These are phyloP conservation scores for Blastobotrys muscicola DNA, from an alignment of 805 yeast genomes.

Conservation along the genomic window DNA sequence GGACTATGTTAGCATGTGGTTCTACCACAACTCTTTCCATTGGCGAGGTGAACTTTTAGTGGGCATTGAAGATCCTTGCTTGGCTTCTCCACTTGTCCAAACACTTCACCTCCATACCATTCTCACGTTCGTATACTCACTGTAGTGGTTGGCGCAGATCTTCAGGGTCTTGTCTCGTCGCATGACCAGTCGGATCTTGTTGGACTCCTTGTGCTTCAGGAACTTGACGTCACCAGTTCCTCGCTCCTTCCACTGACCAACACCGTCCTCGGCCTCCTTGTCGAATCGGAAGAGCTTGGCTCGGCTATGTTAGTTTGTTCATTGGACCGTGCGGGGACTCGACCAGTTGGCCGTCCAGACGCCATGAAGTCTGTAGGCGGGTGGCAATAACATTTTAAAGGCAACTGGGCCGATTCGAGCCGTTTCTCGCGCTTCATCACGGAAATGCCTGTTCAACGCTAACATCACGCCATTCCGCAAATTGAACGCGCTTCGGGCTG, in stretches of 20 bases:
- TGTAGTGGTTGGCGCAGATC: conserved; percentile 94
- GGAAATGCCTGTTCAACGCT: too few relatives aligned
- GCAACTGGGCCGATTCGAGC: too few relatives aligned
- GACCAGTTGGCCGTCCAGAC: background rate
- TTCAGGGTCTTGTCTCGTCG: conserved; percentile 98
- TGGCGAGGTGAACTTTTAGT: too few relatives aligned
- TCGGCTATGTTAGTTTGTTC: conserved; percentile 31
- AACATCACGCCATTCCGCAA: too few relatives aligned
- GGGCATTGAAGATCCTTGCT: too few relatives aligned
- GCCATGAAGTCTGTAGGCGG: background rate
- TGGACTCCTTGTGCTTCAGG: conserved; percentile 74
- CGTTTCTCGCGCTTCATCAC: too few relatives aligned
- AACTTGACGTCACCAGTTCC: conserved; percentile 98
- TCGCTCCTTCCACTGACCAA: conserved; percentile 80
- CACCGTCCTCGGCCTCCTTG: conserved; percentile 60
- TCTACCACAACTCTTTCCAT: too few relatives aligned
- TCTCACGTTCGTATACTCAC: too few relatives aligned
- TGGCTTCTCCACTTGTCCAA: too few relatives aligned
- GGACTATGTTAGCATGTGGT: conserved; percentile 25
- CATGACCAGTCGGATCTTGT: conserved; percentile 87
- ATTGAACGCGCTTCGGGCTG: too few relatives aligned
- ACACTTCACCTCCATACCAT: too few relatives aligned
- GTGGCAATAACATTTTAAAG: too few relatives aligned
- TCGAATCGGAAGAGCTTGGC: conserved; percentile 92
- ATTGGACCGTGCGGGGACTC: background rate